Evolutionary conservation across 2,329 filamentous ascomycete species (phyloP), one percentile per base, ranked within the genome.

Genomic region (Sclerotinia subarctica): DNA sequence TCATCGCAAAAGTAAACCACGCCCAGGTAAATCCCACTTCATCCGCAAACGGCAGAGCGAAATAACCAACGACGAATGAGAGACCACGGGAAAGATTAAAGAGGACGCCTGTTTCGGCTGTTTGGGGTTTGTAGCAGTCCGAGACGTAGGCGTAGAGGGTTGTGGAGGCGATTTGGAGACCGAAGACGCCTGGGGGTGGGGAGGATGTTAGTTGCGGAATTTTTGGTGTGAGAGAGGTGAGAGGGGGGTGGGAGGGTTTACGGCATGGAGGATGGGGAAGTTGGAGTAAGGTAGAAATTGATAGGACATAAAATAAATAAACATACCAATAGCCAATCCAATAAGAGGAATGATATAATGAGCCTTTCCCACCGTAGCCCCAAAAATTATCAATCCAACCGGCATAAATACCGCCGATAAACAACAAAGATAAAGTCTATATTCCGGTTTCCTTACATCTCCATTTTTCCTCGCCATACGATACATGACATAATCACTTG

Each of bases 401-500:
- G 75, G 74, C 73, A 76, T 76, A 67, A 75, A 76, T 6, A 76
- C 35, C 1, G 72, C 74, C 0, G 70, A 71, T 19, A 76, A 69
- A 2, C 69, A 69, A 24, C 67, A 73, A 21, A 76, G 73, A 64
- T 76, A 76, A 15, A 76, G 69, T 49, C 75, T 60, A 59, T 71
- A 72, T 60, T 76, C 75, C 2, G 75, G 74, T 38, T 73, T 75
- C n/a, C 75, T 71, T n/a, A 73, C 51, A 32, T 70, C 57, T 5
- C 68, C 60, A 56, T 73, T 68, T 1, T 68, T 65, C 13, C 60
- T 67, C 1, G 75, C 73, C 49, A 75, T 59, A 10, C 53, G 46
- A 26, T 71, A 70, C 69, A 76, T 72, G 7, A 75, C 46, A 52
- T 68, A 70, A 53, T 76, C 75, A 11, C 70, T 72, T 11, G 71